phyloP scores from a whole-genome alignment of 345 rosid genomes.

The Citrus maxima region DNA sequence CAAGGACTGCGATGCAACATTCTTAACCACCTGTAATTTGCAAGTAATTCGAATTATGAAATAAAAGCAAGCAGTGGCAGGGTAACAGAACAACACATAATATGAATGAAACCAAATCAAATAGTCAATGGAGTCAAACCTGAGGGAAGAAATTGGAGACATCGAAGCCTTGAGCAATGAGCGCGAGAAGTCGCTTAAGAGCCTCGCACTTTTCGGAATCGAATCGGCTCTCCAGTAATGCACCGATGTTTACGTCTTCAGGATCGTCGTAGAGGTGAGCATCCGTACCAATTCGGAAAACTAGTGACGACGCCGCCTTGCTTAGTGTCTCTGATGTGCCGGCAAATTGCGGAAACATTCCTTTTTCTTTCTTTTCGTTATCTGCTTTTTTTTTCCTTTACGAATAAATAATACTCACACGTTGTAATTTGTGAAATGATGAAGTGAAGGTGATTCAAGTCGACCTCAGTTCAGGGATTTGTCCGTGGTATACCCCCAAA shows the following conservation, averaged over 20 bases:
- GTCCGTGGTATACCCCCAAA: no score
- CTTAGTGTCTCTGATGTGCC: constrained; percentile 79
- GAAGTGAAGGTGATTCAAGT: no score
- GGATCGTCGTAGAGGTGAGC: constrained; percentile 99
- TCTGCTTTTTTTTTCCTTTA: background rate
- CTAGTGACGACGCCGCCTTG: constrained; percentile 92
- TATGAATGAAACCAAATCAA: background rate
- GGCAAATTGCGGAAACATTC: constrained; percentile 69
- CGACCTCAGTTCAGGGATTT: no score
- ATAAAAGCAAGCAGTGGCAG: no score
- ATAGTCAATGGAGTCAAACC: constrained; percentile 28
- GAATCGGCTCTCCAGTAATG: constrained; percentile 86
- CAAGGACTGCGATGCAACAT: constrained; percentile 87
- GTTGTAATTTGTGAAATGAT: background rate
- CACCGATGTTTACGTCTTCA: constrained; percentile 79
- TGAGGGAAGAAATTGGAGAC: constrained; percentile 98
- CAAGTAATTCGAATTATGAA: constrained; percentile 3
- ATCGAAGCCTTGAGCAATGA: constrained; percentile 90
- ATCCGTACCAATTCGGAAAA: constrained; percentile 87
- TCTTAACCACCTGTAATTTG: constrained; percentile 80
- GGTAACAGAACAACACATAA: no score
- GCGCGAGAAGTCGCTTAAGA: constrained; percentile 91
- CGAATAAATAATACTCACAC: no score
- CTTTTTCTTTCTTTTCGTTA: background rate
- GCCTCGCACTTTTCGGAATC: constrained; percentile 97